Evolutionary conservation across 768 basidiomycete genomes (phyloP).

Genomic region (Lactarius deliciosus): DNA sequence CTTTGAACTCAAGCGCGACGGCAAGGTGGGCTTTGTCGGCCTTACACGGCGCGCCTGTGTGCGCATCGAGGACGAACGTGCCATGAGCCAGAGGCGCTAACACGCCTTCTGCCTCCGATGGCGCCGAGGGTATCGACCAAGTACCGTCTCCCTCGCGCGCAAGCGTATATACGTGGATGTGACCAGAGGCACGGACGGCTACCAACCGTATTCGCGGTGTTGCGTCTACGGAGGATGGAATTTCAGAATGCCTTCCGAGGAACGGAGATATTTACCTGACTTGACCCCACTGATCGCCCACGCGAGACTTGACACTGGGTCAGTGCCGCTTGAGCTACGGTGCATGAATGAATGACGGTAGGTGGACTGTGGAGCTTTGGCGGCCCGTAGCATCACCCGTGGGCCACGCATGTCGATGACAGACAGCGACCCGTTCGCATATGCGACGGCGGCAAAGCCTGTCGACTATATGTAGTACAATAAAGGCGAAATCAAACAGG

Average conservation of each 20-base stretch:
- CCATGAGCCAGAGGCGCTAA: constrained; percentile 47
- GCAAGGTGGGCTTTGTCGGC: constrained; percentile 48
- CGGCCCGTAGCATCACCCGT: constrained; percentile 55
- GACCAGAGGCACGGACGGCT: constrained; percentile 56
- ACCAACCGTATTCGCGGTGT: constrained; percentile 58
- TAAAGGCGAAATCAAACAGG: neutral
- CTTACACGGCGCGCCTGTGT: constrained; percentile 46
- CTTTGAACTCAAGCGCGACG: constrained; percentile 33
- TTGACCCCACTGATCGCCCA: constrained; percentile 66
- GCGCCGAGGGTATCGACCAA: constrained; percentile 40
- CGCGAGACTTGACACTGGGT: constrained; percentile 51
- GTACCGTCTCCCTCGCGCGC: constrained; percentile 36
- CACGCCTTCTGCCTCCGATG: constrained; percentile 42
- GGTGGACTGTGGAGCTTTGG: constrained; percentile 42
- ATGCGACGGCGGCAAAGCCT: constrained; percentile 81
- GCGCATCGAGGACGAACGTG: constrained; percentile 55
- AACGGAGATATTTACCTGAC: constrained; percentile 42
- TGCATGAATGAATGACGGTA: constrained; percentile 39
- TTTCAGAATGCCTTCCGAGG: constrained; percentile 2
- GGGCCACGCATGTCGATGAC: constrained; percentile 78
- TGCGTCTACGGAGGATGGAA: constrained; percentile 38
- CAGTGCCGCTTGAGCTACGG: constrained; percentile 40
- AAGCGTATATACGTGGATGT: constrained; percentile 58
- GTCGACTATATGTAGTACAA: constrained; percentile 9
- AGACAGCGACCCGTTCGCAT: constrained; percentile 54